Evolutionary conservation across 2,329 filamentous ascomycete species (phyloP).

Genomic region (Zymoseptoria pseudotritici): DNA sequence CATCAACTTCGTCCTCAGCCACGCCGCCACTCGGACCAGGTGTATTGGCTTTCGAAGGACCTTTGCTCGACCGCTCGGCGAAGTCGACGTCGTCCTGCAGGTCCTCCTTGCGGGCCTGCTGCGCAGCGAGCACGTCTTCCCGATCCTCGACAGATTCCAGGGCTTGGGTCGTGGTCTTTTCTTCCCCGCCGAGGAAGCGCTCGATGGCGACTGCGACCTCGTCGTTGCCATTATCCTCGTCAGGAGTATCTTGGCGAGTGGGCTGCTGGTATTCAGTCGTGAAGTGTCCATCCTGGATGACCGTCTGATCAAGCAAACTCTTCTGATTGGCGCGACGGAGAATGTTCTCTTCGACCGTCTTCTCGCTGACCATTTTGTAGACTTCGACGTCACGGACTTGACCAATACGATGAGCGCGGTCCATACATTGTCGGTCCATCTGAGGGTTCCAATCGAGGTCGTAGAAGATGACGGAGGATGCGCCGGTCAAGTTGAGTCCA

Average conservation of each 20-base stretch:
- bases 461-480: conserved; percentile 97
- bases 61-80: conserved; percentile 45
- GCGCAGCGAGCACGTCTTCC: conserved; percentile 84
- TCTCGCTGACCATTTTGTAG: conserved; percentile 58
- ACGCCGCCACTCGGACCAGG: conserved; percentile 24
- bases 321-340: conserved; percentile 95
- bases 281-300: conserved; percentile 97
- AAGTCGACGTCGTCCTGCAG: conserved; percentile 82
- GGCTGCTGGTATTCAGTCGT: conserved; percentile 71
- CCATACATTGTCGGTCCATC: conserved; percentile 99
- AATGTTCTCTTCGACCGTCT: conserved; percentile 95
- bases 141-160: conserved; percentile 87
- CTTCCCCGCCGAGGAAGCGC: conserved; percentile 62
- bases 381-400: conserved; percentile 98
- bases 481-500: conserved; percentile 92
- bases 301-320: conserved; percentile 93
- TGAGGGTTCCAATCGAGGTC: conserved; percentile 99
- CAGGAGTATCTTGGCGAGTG: conserved; percentile 53
- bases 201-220: conserved; percentile 79
- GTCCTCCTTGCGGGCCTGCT: conserved; percentile 77
- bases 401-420: conserved; percentile 92
- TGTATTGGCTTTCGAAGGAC: conserved; percentile 34
- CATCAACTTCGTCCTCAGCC: conserved; percentile 40
- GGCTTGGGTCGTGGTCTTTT: conserved; percentile 58
- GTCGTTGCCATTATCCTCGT: conserved; percentile 52